Evolutionary conservation across 345 rosid genomes (phyloP).

Genomic region (Citrus trifoliata): DNA sequence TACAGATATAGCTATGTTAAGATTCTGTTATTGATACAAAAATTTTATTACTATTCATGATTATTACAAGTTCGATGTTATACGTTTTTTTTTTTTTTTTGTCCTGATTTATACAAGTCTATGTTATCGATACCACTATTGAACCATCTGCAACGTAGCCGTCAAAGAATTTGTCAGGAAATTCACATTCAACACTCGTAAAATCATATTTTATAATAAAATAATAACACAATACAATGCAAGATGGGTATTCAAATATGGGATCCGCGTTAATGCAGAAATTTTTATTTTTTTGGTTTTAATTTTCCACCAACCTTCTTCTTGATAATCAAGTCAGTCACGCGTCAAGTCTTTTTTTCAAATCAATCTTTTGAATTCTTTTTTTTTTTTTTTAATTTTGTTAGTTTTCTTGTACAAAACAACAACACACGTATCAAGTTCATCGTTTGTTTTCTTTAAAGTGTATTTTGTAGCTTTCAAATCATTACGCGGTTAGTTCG

Average conservation of each 20-base stretch:
- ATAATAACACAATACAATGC: neutral
- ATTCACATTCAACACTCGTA: neutral
- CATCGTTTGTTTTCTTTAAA: neutral
- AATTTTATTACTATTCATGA: no score
- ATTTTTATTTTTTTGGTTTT: neutral
- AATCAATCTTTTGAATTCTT: no score
- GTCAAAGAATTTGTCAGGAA: neutral
- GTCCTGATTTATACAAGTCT: no score
- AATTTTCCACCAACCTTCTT: neutral
- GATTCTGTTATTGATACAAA: no score
- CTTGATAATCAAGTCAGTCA: neutral
- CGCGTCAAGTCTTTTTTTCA: slow-evolving; percentile 1
- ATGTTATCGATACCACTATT: neutral
- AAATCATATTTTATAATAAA: neutral
- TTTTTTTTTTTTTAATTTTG: no score
- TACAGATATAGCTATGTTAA: no score
- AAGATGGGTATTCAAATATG: neutral
- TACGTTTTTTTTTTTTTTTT: no score
- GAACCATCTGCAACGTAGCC: neutral
- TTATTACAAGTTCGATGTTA: no score
- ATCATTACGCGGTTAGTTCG: slow-evolving; percentile 19
- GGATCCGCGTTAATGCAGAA: slow-evolving; percentile 6
- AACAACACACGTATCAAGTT: neutral
- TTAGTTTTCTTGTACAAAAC: neutral
- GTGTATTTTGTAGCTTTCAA: neutral